Base-by-base conservation (phyloP, 1,139 yeast species). In the Pichia sp. region DNA sequence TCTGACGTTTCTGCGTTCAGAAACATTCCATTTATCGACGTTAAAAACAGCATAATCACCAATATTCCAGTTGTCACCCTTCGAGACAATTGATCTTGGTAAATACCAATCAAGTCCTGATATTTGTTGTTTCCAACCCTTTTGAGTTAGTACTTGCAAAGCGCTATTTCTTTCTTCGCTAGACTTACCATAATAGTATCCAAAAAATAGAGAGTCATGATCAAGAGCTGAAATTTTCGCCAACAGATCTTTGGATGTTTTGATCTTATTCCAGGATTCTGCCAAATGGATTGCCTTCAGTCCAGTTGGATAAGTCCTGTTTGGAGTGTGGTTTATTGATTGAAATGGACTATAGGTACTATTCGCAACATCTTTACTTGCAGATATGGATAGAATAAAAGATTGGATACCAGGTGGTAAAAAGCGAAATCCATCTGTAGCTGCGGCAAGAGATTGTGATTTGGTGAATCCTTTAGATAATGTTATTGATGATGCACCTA, bases 331-430 rank as follows among this genome's bases (percentile, higher is more conserved):
- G 59, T 53, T 81, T 75, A 57, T 75, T 62, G 65, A 72, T 75
- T 57, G 44, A 7, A 54, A 54, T 16, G 59, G 54, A 50, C 50
- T 50, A 36, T 59, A 55, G 6, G 45, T 36, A 3, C 45, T 36
- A 41, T 32, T 42, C 10, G 59, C 34, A 11, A 66, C 64, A 55
- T 67, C 72, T 58, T 80, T 70, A 42, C 77, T 73, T 1, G 80
- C 70, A 6, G 78, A 75, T 62, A 76, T 79, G 0, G 86, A 79
- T 29, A 79, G 66, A 1, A 82, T 76, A 57, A 82, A 76, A 62
- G 83, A 84, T 67, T 87, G 92, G 44, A 87, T 78, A 32, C 95
- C 95, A 6, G 89, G 84, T 4, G 93, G 92, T 52, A 84, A 69
- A 51, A 72, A 73, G 45, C 82, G 67, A 57, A 84, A 73, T 19